Conservation (phyloP, 2,329 filamentous ascomycete species). For the Arthrobotrys iridis region DNA sequence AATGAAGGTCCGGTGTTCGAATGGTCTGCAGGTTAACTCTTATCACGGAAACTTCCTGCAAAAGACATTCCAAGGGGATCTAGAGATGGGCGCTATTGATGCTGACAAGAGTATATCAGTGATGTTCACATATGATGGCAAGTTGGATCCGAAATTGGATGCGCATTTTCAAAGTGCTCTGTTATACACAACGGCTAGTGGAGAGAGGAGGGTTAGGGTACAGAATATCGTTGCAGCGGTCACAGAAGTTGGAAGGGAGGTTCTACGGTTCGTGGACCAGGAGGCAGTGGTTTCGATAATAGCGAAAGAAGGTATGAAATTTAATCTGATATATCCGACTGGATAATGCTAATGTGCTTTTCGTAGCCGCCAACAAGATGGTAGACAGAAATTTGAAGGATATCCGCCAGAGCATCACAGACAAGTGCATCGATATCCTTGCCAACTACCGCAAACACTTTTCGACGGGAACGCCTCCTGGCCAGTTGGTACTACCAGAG, state of each 20-base stretch:
- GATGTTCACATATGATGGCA: slow-evolving; percentile 93
- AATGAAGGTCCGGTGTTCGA: slow-evolving; percentile 98
- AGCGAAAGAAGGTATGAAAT: slow-evolving; percentile 76
- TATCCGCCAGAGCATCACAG: slow-evolving; percentile 81
- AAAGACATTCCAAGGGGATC: slow-evolving; percentile 83
- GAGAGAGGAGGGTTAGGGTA: slow-evolving; percentile 89
- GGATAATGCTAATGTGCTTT: slow-evolving; percentile 55
- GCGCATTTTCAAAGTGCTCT: slow-evolving; percentile 97
- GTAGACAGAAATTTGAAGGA: slow-evolving; percentile 82
- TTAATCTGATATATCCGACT: background rate
- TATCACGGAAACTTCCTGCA: slow-evolving; percentile 98
- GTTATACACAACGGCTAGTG: slow-evolving; percentile 89
- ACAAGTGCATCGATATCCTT: slow-evolving; percentile 92
- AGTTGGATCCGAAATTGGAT: slow-evolving; percentile 94
- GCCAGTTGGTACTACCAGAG: slow-evolving; percentile 93
- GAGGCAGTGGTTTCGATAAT: slow-evolving; percentile 89
- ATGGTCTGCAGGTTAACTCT: slow-evolving; percentile 88
- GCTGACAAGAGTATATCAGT: slow-evolving; percentile 92
- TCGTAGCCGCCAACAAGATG: slow-evolving; percentile 79
- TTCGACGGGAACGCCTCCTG: slow-evolving; percentile 83
- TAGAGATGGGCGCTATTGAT: slow-evolving; percentile 92
- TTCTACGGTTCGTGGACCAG: slow-evolving; percentile 93
- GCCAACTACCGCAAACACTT: slow-evolving; percentile 93
- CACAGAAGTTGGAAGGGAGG: slow-evolving; percentile 81
- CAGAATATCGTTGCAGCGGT: slow-evolving; percentile 93